These are phyloP conservation scores for Cavenderia fasciculata DNA, from an alignment of 78 protist species.

Conservation along the genomic window DNA sequence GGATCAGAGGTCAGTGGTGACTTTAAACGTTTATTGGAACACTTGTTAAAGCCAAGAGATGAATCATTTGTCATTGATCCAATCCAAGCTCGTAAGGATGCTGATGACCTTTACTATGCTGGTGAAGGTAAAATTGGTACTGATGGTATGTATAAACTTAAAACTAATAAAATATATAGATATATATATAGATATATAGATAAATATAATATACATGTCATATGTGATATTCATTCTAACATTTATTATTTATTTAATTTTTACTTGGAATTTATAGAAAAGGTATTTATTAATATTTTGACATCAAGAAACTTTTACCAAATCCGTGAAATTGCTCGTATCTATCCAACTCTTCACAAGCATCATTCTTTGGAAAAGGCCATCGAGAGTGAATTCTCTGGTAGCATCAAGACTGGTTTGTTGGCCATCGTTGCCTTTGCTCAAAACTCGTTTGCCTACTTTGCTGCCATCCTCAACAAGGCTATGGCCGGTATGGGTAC, in stretches of 20 bases:
- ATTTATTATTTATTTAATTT: too few species aligned
- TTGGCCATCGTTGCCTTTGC: slow-evolving; percentile 36
- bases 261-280: too few species aligned
- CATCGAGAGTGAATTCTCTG: slow-evolving; percentile 59
- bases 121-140: slow-evolving; percentile 79
- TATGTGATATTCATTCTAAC: too few species aligned
- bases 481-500: slow-evolving; percentile 72
- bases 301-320: slow-evolving; percentile 21
- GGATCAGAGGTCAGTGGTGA: slow-evolving; percentile 35
- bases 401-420: slow-evolving; percentile 36
- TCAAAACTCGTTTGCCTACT: slow-evolving; percentile 20
- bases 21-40: slow-evolving; percentile 15
- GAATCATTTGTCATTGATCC: slow-evolving; percentile 29
- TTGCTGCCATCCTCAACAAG: slow-evolving; percentile 30
- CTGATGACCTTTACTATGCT: slow-evolving; percentile 51
- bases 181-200: too few species aligned
- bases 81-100: neutral
- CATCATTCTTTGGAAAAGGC: slow-evolving; percentile 29
- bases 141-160: too few species aligned
- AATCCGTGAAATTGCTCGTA: slow-evolving; percentile 8
- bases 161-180: too few species aligned
- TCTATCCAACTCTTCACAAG: slow-evolving; percentile 32
- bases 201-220: too few species aligned
- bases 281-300: slow-evolving; percentile 39
- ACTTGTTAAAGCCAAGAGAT: slow-evolving; percentile 34